These are phyloP conservation scores for Aspergillus transmontanensis DNA, from an alignment of 2,329 filamentous ascomycete species.

Conservation along the genomic window DNA sequence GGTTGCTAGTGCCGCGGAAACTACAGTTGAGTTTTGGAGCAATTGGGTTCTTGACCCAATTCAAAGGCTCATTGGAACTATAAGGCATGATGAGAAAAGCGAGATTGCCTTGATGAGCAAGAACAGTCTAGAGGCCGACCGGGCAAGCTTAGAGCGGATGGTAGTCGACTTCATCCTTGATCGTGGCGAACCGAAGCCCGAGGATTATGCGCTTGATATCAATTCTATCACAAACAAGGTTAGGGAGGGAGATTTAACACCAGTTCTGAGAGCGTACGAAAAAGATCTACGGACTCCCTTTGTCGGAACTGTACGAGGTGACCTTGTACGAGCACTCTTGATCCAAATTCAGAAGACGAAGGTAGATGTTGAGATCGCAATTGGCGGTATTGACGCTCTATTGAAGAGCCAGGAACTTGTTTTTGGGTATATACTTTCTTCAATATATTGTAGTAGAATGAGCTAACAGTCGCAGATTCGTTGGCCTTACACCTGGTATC, in stretches of 20 bases:
- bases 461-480: conserved; percentile 61
- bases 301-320: conserved; percentile 78
- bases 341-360: conserved; percentile 99
- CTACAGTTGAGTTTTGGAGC: conserved; percentile 84
- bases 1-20: conserved; percentile 77
- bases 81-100: conserved; percentile 86
- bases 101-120: conserved; percentile 97
- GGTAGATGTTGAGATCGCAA: conserved; percentile 93
- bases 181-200: conserved; percentile 63
- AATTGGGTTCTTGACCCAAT: conserved; percentile 94
- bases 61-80: conserved; percentile 82
- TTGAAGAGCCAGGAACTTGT: conserved; percentile 96
- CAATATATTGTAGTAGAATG: background rate
- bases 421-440: conserved; percentile 61
- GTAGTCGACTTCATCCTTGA: conserved; percentile 93
- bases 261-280: conserved; percentile 88
- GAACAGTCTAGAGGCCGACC: conserved; percentile 84
- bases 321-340: conserved; percentile 83
- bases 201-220: conserved; percentile 60
- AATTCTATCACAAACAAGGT: conserved; percentile 76
- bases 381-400: conserved; percentile 91
- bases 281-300: conserved; percentile 82
- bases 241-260: conserved; percentile 87
- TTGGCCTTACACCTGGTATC: conserved; percentile 90
- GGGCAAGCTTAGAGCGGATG: conserved; percentile 93